Evolutionary conservation across 2,329 filamentous ascomycete genomes (phyloP), one percentile per base, ranked within the genome.

Genomic region (Phialophora macrospora): DNA sequence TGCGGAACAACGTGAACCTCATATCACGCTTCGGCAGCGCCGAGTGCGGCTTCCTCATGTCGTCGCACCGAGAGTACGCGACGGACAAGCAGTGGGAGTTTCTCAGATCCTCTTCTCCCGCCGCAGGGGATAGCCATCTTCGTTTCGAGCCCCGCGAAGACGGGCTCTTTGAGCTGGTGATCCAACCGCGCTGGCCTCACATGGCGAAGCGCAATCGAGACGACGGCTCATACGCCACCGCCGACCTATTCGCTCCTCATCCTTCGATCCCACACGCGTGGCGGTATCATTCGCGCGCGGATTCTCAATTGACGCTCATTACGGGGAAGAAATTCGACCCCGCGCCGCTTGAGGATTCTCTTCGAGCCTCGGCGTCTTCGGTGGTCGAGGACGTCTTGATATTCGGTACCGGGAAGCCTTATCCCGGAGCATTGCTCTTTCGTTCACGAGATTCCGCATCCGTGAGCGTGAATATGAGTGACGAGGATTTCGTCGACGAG

Each of bases 291-390:
- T 86, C 84, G 0, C 79, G 88, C 46, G 82, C 83, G 0, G 88
- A 90, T 69, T 82, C 85, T 2, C 87, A 87, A 60, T 80, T 90
- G 41, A 85, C 84, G 0, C 79, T 90, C 3, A 77, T 85, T 9
- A 90, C 87, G 6, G 88, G 88, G 1, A 89, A 90, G 77, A 90
- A 90, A 70, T 89, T 90, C 66, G 87, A 90, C 69, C 87, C 88
- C 0, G 82, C 84, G 1, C 84, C 85, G 0, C 73, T 90, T 2
- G 88, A 90, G 73, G 83, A 81, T 1, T 80, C 79, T 0, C 81
- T 90, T 4, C 74, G 62, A 24, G 65, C 80, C 1, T 77, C 81
- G 12, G 46, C 30, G 0, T 81, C 80, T 0, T 69, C 74, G 1
- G 30, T 82, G 0, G 70, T 89, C 0, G 73, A 77, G 1, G 87